Conservation (phyloP, 805 yeast species). For the Zygosaccharomyces siamensis region DNA sequence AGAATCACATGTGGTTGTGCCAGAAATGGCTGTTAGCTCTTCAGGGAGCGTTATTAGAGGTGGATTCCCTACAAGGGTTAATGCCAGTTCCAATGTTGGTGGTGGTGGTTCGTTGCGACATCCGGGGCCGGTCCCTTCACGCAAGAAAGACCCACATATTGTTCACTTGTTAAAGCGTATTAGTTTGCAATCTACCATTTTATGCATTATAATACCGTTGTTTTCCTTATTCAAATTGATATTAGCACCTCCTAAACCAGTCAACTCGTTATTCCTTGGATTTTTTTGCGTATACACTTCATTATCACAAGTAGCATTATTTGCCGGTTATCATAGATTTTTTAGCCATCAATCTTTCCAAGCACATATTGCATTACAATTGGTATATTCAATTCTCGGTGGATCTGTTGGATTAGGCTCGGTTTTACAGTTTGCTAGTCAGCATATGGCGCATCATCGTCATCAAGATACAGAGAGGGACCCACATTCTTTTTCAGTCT, state of each 20-base stretch:
- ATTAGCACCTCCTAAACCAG: constrained; percentile 17
- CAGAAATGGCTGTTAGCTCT: neutral
- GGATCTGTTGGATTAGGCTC: constrained; percentile 28
- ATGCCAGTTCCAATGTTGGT: neutral
- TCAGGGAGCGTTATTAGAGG: neutral
- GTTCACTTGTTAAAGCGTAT: constrained; percentile 27
- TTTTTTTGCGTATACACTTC: constrained; percentile 18
- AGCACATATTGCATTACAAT: constrained; percentile 17
- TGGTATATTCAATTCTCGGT: constrained; percentile 22
- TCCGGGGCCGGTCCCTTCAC: constrained; percentile 5
- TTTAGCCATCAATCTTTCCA: constrained; percentile 26
- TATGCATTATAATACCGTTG: constrained; percentile 24
- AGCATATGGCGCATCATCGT: constrained; percentile 85
- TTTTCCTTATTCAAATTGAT: constrained; percentile 23
- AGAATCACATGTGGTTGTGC: constrained; percentile 9
- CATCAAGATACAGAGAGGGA: constrained; percentile 84
- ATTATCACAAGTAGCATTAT: constrained; percentile 19
- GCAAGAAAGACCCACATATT: constrained; percentile 23
- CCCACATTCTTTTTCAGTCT: constrained; percentile 70
- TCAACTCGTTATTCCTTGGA: constrained; percentile 9
- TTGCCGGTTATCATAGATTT: constrained; percentile 28
- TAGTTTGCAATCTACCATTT: constrained; percentile 20
- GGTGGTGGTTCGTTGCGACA: neutral
- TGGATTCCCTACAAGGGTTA: neutral
- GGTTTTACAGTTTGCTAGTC: constrained; percentile 23